These are phyloP conservation scores for Pseudotsuga menziesii DNA, from an alignment of 75 land plant species.

Conservation along the genomic window DNA sequence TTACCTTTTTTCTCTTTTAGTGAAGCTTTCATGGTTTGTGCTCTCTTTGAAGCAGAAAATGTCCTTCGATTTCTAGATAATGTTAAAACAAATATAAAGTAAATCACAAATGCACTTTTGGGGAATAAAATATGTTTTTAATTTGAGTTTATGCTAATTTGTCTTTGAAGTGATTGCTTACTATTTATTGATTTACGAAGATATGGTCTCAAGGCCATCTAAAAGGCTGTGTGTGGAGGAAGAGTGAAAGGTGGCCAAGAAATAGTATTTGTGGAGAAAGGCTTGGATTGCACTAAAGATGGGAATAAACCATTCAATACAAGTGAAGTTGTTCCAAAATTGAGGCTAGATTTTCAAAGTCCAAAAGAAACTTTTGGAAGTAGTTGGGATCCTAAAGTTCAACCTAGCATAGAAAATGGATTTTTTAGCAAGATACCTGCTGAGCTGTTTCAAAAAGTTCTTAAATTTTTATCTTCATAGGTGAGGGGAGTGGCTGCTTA, in stretches of 20 bases:
- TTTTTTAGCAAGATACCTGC: slow-evolving; percentile 64
- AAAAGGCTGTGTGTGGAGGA: background rate
- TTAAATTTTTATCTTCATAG: slow-evolving; percentile 95
- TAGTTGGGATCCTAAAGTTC: background rate
- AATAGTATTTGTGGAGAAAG: background rate
- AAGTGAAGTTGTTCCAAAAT: slow-evolving; percentile 8
- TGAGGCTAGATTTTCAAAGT: background rate
- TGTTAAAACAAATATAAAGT: background rate
- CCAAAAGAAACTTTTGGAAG: background rate
- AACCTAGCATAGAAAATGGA: slow-evolving; percentile 46
- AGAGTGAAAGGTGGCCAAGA: background rate
- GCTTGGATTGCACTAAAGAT: background rate
- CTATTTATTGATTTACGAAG: background rate
- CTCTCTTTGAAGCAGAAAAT: too few species aligned
- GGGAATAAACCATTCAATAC: background rate
- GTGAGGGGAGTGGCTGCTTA: slow-evolving; percentile 24
- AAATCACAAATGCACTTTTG: background rate
- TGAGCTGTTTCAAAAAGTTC: slow-evolving; percentile 74
- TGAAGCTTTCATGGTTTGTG: background rate
- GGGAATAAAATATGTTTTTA: background rate
- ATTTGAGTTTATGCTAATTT: background rate
- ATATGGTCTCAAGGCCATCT: background rate
- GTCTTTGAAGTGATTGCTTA: background rate
- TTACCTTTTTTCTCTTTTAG: background rate
- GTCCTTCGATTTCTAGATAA: background rate